A percentile compares a stretch with the other conserved stretches of the same genome.
Evolutionary conservation across 495 filamentous ascomycete genomes (phyloP).

Genomic region (Hapsidospora chrysogenum): DNA sequence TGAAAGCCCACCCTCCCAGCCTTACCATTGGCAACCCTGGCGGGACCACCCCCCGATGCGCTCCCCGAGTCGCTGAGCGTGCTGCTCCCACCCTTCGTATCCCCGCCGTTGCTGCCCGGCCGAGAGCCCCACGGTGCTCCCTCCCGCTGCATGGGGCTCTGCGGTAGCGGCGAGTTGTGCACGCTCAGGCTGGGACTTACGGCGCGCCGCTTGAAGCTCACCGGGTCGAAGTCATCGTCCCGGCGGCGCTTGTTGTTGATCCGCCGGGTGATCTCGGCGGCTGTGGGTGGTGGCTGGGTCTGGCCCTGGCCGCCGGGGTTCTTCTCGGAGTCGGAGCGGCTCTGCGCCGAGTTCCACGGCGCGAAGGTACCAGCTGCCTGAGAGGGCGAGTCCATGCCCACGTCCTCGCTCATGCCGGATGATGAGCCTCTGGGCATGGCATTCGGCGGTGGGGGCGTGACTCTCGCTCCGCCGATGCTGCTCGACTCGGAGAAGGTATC

Average conservation of each 20-base stretch:
- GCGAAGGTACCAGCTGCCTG: slow-evolving; percentile 20
- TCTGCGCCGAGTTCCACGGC: not conserved
- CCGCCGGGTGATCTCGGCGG: slow-evolving; percentile 50
- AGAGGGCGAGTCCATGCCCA: slow-evolving; percentile 58
- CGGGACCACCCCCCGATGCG: slow-evolving; percentile 4
- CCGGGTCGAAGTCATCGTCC: slow-evolving; percentile 83
- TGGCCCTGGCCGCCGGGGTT: not conserved
- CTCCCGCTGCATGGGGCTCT: slow-evolving; percentile 59
- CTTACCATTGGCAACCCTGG: slow-evolving; percentile 9
- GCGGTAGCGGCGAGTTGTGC: slow-evolving; percentile 77
- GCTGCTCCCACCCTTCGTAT: slow-evolving; percentile 24
- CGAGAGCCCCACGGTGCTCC: slow-evolving; percentile 54
- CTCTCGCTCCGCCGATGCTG: slow-evolving; percentile 31
- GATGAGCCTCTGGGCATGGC: slow-evolving; percentile 37
- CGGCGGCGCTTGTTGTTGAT: slow-evolving; percentile 60
- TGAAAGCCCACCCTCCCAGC: slow-evolving; percentile 63
- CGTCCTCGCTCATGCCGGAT: slow-evolving; percentile 54
- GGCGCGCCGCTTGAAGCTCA: slow-evolving; percentile 80
- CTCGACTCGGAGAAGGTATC: slow-evolving; percentile 47
- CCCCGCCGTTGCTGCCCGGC: slow-evolving; percentile 40
- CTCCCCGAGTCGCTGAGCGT: slow-evolving; percentile 23
- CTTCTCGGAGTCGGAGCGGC: slow-evolving; percentile 6
- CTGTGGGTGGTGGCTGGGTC: slow-evolving; percentile 30
- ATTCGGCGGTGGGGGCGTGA: slow-evolving; percentile 47
- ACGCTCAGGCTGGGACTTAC: slow-evolving; percentile 87